Percentiles rank a stretch among this genome's conserved stretches.
These are phyloP conservation scores for Auriculariales sp. DNA, from an alignment of 768 basidiomycete genomes.

Conservation along the genomic window DNA sequence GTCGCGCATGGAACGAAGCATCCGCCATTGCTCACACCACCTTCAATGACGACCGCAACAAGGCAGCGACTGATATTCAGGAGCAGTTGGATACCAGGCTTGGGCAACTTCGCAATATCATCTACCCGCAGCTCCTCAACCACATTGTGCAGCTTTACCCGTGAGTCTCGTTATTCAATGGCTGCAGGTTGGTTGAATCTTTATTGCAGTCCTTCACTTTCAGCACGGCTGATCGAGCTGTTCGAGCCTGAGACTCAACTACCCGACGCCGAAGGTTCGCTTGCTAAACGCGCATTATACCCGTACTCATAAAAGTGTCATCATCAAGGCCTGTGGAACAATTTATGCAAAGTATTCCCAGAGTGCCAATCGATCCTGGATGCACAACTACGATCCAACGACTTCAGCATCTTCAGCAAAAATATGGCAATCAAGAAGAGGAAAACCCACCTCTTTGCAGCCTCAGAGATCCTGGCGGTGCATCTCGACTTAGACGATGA, in stretches of 20 bases:
- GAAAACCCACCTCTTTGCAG: neutral
- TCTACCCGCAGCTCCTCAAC: neutral
- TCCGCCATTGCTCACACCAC: constrained; percentile 1
- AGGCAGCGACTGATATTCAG: neutral
- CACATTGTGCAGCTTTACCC: neutral
- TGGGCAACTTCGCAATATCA: neutral
- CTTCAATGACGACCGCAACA: constrained; percentile 4
- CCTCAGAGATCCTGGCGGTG: neutral
- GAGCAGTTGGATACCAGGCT: neutral
- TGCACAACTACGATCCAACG: neutral
- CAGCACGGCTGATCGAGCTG: neutral
- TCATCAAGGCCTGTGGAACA: neutral
- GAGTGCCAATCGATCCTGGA: neutral
- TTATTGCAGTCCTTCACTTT: neutral
- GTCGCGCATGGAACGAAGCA: constrained; percentile 7
- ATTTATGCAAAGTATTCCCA: neutral
- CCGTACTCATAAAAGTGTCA: too few relatives aligned
- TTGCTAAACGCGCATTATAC: neutral
- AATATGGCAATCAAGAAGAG: neutral
- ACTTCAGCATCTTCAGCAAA: neutral
- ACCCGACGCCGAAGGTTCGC: neutral
- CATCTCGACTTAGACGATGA: neutral
- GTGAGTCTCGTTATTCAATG: too few relatives aligned
- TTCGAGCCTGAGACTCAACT: neutral
- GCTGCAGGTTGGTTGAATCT: too few relatives aligned